Base-by-base conservation (phyloP, 495 filamentous ascomycete species). In the Trichoderma virens region DNA sequence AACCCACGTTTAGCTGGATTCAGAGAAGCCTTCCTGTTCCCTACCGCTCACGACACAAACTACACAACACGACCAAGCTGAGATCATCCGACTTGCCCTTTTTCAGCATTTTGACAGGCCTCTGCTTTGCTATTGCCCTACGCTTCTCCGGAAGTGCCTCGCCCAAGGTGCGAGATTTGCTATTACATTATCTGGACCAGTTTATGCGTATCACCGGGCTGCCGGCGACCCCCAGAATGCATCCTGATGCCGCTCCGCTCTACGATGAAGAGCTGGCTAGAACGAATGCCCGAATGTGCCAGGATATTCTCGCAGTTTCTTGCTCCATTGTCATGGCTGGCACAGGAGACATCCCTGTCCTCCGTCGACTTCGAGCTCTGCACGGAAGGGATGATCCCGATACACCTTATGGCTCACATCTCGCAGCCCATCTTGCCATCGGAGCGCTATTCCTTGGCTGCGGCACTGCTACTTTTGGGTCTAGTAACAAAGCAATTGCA, bases 241-340 rank as follows among this genome's bases (percentile, higher is more conserved):
- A 65, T n/a, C 62, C 67, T n/a, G 68, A 65, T 43, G 67, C 67
- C 25, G 68, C 68, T 43, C 68, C 68, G 8, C 89, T 82, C 65
- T 97, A 94, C 71, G 94, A 99, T 70, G 81, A 85, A 20, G 91
- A 88, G 71, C 81, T 95, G 27, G 82, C 94, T 8, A 85, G 89
- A 16, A 88, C 88, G 62, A 93, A 93, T 6, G 87, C 90, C 20
- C 84, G 90, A 45, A 94, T 96, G 75, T 97, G 93, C 72, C 90
- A 96, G 70, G 92, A 97, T 70, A 76, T 92, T 23, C 72, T 96
- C 16, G 89, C 89, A 0, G 80, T 99, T 3, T 85, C 91, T 41
- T 82, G 84, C n/a, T 86, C 92, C 2, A 90, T 86, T 5, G 90
- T 97, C 39, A 97, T 97, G 93, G 92, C 94, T 18, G 94, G 94